Base-by-base conservation (phyloP, 2,329 filamentous ascomycete species). In the Penicillium sp. region DNA sequence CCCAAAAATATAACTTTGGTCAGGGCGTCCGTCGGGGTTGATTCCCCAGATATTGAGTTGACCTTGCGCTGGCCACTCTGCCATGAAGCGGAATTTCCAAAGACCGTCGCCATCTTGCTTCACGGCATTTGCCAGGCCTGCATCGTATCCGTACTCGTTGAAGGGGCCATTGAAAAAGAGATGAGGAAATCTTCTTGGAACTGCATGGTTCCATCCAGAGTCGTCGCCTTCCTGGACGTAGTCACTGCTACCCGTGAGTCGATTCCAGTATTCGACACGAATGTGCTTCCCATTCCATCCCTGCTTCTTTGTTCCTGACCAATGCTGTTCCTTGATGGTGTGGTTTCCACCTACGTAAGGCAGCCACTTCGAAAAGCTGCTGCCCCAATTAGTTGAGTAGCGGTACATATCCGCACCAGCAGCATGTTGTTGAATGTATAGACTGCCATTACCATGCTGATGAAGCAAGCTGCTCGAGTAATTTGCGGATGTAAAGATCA, bases 1-100 rank as follows among this genome's bases (percentile, higher is more conserved):
- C 18, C 85, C 85, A 54, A 79, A 81, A 2, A 85, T 78, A 49
- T 75, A 78, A 7, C 79, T 79, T 53, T 83, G 76, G 65, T 88
- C 85, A 0, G 85, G 84, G 58, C 81, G 71, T 17, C 84, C 83
- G 66, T 86, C 79, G 0, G 80, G 78, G 60, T 87, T 84, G 65
- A 87, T 83, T 45, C 85, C 85, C 85, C 85, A 88, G 4, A 85
- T 76, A 58, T 87, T 88, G 52, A 87, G 70, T 61, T 87, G 84
- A 49, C 84, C 79, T 41, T 79, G 71, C 2, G 80, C 79, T 5
- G 85, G 85, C 80, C 83, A 88, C 62, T 88, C 85, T 3, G 78
- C 75, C 77, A 86, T 80, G 52, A 86, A 83, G 55, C 83, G 76
- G 59, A 81, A 82, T 17, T 75, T 71, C 85, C 85, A 88, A 3